phyloP scores from a whole-genome alignment of 352 stramenopile species.

The Blastocystis hominis region DNA sequence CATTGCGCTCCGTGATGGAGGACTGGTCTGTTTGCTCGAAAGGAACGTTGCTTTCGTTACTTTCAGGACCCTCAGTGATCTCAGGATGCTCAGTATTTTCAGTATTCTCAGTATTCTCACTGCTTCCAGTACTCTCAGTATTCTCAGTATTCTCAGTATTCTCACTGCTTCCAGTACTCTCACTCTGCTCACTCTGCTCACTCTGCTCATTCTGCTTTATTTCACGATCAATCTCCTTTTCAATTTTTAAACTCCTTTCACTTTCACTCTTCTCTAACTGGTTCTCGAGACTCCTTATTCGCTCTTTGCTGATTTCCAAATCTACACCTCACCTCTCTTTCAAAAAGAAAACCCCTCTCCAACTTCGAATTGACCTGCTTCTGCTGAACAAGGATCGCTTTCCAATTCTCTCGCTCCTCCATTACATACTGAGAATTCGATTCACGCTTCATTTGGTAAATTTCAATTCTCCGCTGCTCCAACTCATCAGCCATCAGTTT shows the following conservation, averaged over 20 bases:
- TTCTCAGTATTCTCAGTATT: background rate
- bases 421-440: background rate
- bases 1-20: no score
- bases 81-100: background rate
- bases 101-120: background rate
- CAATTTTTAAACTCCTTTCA: background rate
- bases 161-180: background rate
- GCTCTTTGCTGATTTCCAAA: background rate
- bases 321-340: background rate
- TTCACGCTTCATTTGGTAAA: conserved; percentile 50
- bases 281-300: background rate
- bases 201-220: background rate
- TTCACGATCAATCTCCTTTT: background rate
- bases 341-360: background rate
- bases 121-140: background rate
- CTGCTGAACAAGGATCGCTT: conserved; percentile 6
- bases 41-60: background rate
- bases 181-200: background rate
- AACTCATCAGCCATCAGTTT: conserved; percentile 36
- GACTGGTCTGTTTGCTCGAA: no score
- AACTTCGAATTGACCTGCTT: background rate
- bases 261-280: background rate
- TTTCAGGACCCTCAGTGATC: background rate
- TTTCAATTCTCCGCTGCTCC: conserved; percentile 2
- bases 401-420: conserved; percentile 40